Base-by-base conservation (phyloP, 495 filamentous ascomycete genomes). In the Bryoglossum gracile region DNA sequence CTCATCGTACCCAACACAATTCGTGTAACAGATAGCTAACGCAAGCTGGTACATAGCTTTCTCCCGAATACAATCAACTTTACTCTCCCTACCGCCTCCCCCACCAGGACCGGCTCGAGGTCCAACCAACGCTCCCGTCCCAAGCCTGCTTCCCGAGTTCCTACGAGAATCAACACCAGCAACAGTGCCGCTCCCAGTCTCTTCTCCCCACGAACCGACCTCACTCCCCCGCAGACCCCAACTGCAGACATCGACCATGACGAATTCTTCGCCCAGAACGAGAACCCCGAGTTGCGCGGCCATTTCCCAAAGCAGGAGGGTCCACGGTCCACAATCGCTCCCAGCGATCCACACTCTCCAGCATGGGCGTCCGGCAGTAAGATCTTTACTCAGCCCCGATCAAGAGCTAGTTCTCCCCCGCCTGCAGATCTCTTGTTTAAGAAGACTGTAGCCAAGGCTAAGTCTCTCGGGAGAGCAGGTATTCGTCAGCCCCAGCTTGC, bases 61-160 rank as follows among this genome's bases (percentile, higher is more conserved):
- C 80, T 95, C 22, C 90, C 90, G 4, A 86, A 94, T 60, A 96
- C 90, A 2, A 72, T 95, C 54, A 81, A 91, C 60, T 96, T 95
- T 65, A 71, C 46, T 46, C 72, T 65, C 28, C 73, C 64, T 9
- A 50, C 65, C 63, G 48, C 59, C 59, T 18, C 62, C 54, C 13
- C 55, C 60, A 57, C 65, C 59, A n/a, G n/a, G n/a, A n/a, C n/a
- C n/a, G n/a, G n/a, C n/a, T n/a, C n/a, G n/a, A n/a, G n/a, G n/a
- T n/a, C n/a, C n/a, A n/a, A n/a, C n/a, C n/a, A n/a, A n/a, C 41
- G 36, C 55, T 54, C 23, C 53, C 55, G 37, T 43, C 49, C 34
- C 54, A 58, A 28, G 11, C 58, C 23, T 40, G 58, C 28, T 63
- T 58, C 47, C 59, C 59, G 22, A 21, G 4, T 56, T 44, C n/a